A percentile compares a stretch with the other conserved stretches of the same genome.
Conservation (phyloP, 352 stramenopile species). For the Pythium brassicae region DNA sequence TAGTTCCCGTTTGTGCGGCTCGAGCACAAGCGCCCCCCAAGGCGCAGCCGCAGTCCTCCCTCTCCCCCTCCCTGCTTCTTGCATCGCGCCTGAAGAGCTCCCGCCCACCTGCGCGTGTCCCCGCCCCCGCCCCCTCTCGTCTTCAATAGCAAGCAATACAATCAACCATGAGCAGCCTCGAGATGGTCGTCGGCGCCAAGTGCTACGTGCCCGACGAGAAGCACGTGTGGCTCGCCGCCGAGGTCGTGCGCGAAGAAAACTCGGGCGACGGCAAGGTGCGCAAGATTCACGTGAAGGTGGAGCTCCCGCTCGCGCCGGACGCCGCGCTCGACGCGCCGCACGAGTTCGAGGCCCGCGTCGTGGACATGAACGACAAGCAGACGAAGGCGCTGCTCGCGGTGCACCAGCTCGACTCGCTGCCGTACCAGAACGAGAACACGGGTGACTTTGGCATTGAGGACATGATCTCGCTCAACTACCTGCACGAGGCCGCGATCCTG, state of each 20-base stretch:
- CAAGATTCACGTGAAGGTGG: constrained; percentile 66
- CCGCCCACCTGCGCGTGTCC: no score
- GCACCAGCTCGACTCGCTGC: constrained; percentile 72
- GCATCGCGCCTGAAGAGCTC: no score
- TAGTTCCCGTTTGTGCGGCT: background rate
- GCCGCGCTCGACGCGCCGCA: constrained; percentile 9
- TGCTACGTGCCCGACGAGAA: constrained; percentile 85
- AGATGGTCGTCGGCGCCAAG: constrained; percentile 70
- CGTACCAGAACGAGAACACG: constrained; percentile 81
- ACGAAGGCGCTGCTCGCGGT: constrained; percentile 66
- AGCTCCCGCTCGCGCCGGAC: constrained; percentile 28
- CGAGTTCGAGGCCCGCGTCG: constrained; percentile 46
- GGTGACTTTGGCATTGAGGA: constrained; percentile 70
- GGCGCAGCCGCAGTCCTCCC: background rate
- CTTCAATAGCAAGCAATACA: no score
- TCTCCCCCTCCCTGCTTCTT: no score
- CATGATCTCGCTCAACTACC: constrained; percentile 87
- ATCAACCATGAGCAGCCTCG: constrained; percentile 26
- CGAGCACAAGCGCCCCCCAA: background rate
- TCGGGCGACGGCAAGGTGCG: constrained; percentile 50
- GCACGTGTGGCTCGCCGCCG: constrained; percentile 78
- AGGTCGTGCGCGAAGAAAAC: constrained; percentile 70
- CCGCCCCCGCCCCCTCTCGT: no score
- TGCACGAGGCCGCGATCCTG: constrained; percentile 89
- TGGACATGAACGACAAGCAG: constrained; percentile 72